These are phyloP conservation scores for Aspergillus carbonarius DNA, from an alignment of 2,329 filamentous ascomycete genomes.

Conservation along the genomic window DNA sequence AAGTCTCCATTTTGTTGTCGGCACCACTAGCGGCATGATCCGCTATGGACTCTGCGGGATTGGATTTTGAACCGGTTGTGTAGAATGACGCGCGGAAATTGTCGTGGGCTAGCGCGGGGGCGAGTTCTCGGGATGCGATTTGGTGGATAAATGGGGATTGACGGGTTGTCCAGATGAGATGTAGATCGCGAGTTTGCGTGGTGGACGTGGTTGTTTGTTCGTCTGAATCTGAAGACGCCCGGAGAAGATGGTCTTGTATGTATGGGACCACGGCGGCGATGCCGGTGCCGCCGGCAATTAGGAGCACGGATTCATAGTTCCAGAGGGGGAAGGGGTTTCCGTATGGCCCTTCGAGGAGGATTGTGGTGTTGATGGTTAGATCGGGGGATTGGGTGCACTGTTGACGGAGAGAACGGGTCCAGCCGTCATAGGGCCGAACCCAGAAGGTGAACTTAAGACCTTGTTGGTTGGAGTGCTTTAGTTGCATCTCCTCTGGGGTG, in stretches of 20 bases:
- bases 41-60: not conserved
- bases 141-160: slow-evolving; percentile 33
- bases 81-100: slow-evolving; percentile 36
- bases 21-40: too few species aligned
- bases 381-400: slow-evolving; percentile 31
- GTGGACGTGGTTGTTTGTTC: slow-evolving; percentile 1
- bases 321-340: slow-evolving; percentile 44
- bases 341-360: slow-evolving; percentile 54
- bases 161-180: slow-evolving; percentile 36
- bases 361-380: slow-evolving; percentile 28
- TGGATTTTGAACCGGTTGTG: slow-evolving; percentile 17
- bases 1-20: slow-evolving; percentile 8
- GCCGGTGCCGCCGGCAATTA: slow-evolving; percentile 43
- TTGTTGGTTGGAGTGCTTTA: not conserved
- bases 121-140: slow-evolving; percentile 29
- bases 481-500: not conserved
- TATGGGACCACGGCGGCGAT: slow-evolving; percentile 49
- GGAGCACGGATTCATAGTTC: slow-evolving; percentile 52
- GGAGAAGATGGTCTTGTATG: slow-evolving; percentile 34
- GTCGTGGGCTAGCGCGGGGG: slow-evolving; percentile 23
- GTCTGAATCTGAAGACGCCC: slow-evolving; percentile 10
- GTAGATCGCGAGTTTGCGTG: slow-evolving; percentile 29
- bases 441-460: slow-evolving; percentile 47
- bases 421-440: slow-evolving; percentile 53
- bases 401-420: slow-evolving; percentile 48